A percentile compares a stretch with the other conserved stretches of the same genome.
Evolutionary conservation across 139 green algal species (phyloP).

Genomic region (Penium margaritaceum): DNA sequence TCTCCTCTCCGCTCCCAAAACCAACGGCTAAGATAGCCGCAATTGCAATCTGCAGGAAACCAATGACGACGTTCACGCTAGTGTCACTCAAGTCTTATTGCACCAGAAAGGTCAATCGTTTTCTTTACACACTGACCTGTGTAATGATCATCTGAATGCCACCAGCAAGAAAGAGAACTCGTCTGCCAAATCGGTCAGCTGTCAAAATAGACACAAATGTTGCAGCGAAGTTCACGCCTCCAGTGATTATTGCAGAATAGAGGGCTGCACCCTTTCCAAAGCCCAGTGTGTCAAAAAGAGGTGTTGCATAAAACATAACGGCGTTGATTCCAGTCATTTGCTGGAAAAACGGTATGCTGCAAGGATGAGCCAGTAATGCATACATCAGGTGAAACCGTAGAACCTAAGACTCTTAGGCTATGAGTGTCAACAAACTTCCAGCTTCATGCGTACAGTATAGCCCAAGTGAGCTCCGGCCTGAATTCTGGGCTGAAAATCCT

Average conservation of each 20-base stretch:
- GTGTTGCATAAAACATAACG: constrained; percentile 58
- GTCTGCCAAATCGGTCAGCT: constrained; percentile 55
- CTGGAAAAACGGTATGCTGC: constrained; percentile 57
- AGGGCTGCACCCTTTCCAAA: constrained; percentile 43
- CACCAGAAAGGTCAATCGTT: too few species aligned
- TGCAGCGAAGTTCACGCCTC: constrained; percentile 51
- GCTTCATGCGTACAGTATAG: constrained; percentile 30
- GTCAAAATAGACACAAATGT: constrained; percentile 57
- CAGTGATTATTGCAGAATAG: constrained; percentile 57
- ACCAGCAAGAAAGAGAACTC: constrained; percentile 56
- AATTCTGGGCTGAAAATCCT: constrained; percentile 48
- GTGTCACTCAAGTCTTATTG: too few species aligned
- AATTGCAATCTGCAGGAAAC: constrained; percentile 9
- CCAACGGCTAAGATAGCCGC: constrained; percentile 30
- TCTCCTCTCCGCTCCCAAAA: constrained; percentile 25
- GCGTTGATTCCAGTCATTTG: constrained; percentile 62
- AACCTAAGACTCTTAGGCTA: too few species aligned
- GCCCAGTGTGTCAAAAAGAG: constrained; percentile 55
- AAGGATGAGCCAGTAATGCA: too few species aligned
- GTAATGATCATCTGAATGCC: constrained; percentile 58
- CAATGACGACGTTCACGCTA: too few species aligned
- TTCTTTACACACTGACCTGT: too few species aligned
- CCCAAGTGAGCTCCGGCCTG: constrained; percentile 55
- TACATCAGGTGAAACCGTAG: too few species aligned
- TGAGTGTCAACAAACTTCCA: too few species aligned